These are phyloP conservation scores for Iris macrosiphon DNA, from an alignment of 106 monocot genomes.

Conservation along the genomic window DNA sequence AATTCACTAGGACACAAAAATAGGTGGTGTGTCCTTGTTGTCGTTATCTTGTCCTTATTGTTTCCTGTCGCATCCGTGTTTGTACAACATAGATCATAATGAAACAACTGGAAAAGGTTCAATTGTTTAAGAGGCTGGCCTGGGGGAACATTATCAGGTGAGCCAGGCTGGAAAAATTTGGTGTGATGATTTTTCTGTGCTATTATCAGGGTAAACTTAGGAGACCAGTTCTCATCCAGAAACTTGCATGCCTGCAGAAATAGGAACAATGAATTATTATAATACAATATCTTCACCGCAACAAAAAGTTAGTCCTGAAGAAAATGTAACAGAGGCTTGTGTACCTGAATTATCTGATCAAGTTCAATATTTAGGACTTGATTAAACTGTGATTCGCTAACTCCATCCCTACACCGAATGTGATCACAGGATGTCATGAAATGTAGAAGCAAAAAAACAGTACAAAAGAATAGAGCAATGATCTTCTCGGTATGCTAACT, in stretches of 20 bases:
- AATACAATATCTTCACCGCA: not conserved
- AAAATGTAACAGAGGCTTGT: no score
- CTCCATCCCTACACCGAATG: conserved; percentile 91
- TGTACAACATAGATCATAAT: no score
- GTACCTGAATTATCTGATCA: conserved; percentile 82
- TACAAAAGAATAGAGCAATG: no score
- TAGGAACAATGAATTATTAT: conserved; percentile 4
- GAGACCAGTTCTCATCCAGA: conserved; percentile 70
- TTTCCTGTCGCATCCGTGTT: no score
- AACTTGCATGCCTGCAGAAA: conserved; percentile 71
- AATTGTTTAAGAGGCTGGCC: conserved; percentile 21
- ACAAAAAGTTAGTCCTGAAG: no score
- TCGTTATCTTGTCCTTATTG: no score
- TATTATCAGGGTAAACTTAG: conserved; percentile 79
- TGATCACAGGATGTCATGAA: no score
- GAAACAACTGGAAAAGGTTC: not conserved
- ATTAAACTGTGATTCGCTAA: conserved; percentile 82
- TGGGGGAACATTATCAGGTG: conserved; percentile 85
- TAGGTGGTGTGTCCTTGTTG: no score
- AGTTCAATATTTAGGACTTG: conserved; percentile 80
- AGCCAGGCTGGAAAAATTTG: conserved; percentile 64
- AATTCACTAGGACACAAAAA: no score
- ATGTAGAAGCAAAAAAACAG: no score
- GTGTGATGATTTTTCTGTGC: conserved; percentile 98
- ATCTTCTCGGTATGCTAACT: no score